Evolutionary conservation across 108 stramenopile genomes (phyloP), one percentile per base, ranked within the genome.

Genomic region (Fragilaria radians): DNA sequence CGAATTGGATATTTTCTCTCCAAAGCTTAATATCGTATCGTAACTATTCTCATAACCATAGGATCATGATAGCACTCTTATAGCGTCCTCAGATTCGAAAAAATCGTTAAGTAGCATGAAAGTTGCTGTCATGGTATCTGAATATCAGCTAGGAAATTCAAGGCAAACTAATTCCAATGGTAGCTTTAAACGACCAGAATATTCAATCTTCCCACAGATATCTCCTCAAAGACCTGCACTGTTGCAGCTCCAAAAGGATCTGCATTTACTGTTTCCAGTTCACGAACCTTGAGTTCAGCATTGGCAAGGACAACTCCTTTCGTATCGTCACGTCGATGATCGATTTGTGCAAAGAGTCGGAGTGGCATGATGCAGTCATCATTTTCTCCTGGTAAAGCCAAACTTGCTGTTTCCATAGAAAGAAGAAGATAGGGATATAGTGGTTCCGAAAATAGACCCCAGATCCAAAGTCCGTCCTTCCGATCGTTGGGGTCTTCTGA

Each of bases 401-500:
- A 72, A 17, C 71, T 70, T 51, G 79, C 76, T 7, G 81, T 86
- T 48, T 95, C 82, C 49, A 95, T 36, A 49, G 83, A 76, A 27
- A 95, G 62, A 46, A 95, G 48, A 59, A 95, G 65, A 46, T 82
- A 95, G 3, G 94, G 94, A 59, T 95, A 95, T 31, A 95, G 70
- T 0, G 94, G 94, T 30, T 95, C 91, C 42, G 85, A 76, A 63
- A 93, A 93, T 24, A 95, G 61, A 0, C 94, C 94, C 94, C 94
- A 95, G 46, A 93, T 62, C 94, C 91, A 95, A 9, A 95, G 60
- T 5, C 89, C 85, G 72, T 91, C 91, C 54, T 83, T 89, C 34
- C 79, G 68, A 65, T 91, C 91, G 26, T 87, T 74, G 0, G 91
- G 91, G 59, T 90, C 91, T 76, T 95, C 94, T 5, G 86, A 84